Percentiles rank a stretch among this genome's conserved stretches.
Evolutionary conservation across 352 stramenopile species (phyloP).

Genomic region (Phytophthora tentaculata): DNA sequence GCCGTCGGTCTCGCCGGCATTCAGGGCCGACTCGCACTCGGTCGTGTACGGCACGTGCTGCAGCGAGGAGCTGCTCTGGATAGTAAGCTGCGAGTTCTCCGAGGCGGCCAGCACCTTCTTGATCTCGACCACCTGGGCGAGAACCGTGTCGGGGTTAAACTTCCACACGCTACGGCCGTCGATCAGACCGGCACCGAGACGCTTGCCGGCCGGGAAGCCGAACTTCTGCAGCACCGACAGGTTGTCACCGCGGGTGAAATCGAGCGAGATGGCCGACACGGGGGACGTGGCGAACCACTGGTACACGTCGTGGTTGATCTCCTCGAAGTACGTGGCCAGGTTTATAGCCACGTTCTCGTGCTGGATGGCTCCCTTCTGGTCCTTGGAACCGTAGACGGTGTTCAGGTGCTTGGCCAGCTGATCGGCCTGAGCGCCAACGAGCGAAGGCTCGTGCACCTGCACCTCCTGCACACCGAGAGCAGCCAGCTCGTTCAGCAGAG

Average conservation of each 20-base stretch:
- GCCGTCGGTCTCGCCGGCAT: slow-evolving; percentile 74
- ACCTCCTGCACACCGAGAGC: slow-evolving; percentile 83
- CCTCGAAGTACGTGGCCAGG: slow-evolving; percentile 90
- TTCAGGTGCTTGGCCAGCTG: slow-evolving; percentile 60
- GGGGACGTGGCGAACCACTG: slow-evolving; percentile 85
- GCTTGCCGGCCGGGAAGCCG: slow-evolving; percentile 86
- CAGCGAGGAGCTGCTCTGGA: slow-evolving; percentile 90
- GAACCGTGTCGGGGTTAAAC: slow-evolving; percentile 73
- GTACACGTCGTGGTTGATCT: slow-evolving; percentile 89
- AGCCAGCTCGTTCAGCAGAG: slow-evolving; percentile 75
- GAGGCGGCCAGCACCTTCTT: slow-evolving; percentile 62
- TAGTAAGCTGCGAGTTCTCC: slow-evolving; percentile 57
- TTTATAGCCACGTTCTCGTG: slow-evolving; percentile 74
- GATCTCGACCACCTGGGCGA: slow-evolving; percentile 61
- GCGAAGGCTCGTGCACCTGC: slow-evolving; percentile 92
- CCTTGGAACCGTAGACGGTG: slow-evolving; percentile 75
- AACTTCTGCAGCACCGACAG: slow-evolving; percentile 84
- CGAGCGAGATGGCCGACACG: slow-evolving; percentile 86
- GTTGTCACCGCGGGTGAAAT: slow-evolving; percentile 93
- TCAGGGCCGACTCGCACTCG: slow-evolving; percentile 71
- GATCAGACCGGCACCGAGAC: slow-evolving; percentile 89
- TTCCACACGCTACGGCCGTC: slow-evolving; percentile 93
- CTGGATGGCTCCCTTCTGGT: slow-evolving; percentile 58
- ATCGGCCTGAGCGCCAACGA: slow-evolving; percentile 78
- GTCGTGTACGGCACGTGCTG: slow-evolving; percentile 92